These are phyloP conservation scores for button mushroom (Agaricus bisporus) DNA, from an alignment of 768 basidiomycete species.

Conservation along the genomic window DNA sequence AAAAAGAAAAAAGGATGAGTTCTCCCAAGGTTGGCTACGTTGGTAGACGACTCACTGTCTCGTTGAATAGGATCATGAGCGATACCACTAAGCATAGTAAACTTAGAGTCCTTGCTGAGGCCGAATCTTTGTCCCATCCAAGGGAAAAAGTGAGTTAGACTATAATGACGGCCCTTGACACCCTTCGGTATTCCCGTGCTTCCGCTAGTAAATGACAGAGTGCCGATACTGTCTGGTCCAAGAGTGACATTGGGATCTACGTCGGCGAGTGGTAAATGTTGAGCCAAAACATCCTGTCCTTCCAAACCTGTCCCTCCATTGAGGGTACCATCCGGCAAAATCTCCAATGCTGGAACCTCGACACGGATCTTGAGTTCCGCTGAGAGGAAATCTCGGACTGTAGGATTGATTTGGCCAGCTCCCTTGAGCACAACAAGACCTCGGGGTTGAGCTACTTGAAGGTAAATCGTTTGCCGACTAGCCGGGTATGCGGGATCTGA, in stretches of 20 bases:
- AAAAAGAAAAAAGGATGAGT: constrained; percentile 13
- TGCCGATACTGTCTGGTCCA: constrained; percentile 94
- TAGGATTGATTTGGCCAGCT: constrained; percentile 73
- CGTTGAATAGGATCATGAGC: constrained; percentile 99
- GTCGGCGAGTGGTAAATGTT: constrained; percentile 47
- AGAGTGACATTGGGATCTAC: constrained; percentile 77
- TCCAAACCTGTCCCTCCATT: constrained; percentile 49
- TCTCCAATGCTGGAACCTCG: constrained; percentile 84
- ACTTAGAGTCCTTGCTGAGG: constrained; percentile 67
- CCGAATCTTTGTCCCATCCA: constrained; percentile 95
- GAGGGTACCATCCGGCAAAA: constrained; percentile 58
- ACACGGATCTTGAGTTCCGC: constrained; percentile 79
- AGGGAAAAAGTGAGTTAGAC: constrained; percentile 97
- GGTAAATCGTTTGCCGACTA: constrained; percentile 86
- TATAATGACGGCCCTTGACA: constrained; percentile 93
- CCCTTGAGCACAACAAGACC: constrained; percentile 88
- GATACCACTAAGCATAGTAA: constrained; percentile 98
- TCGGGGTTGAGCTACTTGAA: constrained; percentile 87
- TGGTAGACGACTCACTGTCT: constrained; percentile 66
- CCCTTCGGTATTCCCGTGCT: constrained; percentile 98
- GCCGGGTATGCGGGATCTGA: constrained; percentile 96
- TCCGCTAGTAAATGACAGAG: constrained; percentile 93
- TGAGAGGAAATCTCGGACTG: constrained; percentile 79
- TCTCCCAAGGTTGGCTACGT: neutral
- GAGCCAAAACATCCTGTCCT: constrained; percentile 54